Base-by-base conservation (phyloP, 176 grass and related monocot species). In the Rhynchospora breviuscula region DNA sequence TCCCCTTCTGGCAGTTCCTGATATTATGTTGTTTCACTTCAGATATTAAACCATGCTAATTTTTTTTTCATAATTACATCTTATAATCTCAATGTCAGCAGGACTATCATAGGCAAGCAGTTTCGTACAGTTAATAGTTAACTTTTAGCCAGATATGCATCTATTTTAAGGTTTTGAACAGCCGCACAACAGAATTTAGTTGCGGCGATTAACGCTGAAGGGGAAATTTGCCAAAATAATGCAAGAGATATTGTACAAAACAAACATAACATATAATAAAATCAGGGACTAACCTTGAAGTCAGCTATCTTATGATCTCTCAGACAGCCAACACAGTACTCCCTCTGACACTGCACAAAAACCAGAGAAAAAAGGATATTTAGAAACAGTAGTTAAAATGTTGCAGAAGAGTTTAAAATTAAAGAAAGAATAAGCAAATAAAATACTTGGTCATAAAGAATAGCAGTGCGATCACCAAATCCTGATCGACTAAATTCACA, bases 291-390 rank as follows among this genome's bases (percentile, higher is more conserved):
- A 87, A 94, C 92, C 89, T 91, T 91, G 43, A 94, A 81, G 68
- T 94, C 85, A 2, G 85, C 85, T 47, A 89, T 93, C 12, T 81
- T 87, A 81, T 88, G 85, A 59, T 98, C 96, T 88, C 85, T 98
- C 80, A 98, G 79, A 80, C 96, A 98, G 48, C 96, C 93, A 68
- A 98, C 93, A 78, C 95, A 93, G 87, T 93, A 98, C 81, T 98
- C 96, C 90, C 89, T 98, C 81, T 94, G 92, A 43, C 96, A 98
- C 96, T 98, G 84, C 48, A 83, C 49, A 88, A 92, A 90, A 69
- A 81, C 68, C 14, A 89, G 72, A 65, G 43, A 63, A 7, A 79
- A 65, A 25, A 65, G 23, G 58, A 89, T 83, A 89, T 60, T n/a
- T 33, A 86, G 78, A 62, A 69, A 83, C 17, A 83, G 49, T 47